phyloP scores from a whole-genome alignment of 2,329 filamentous ascomycete genomes.

The Ilyonectria sp. region DNA sequence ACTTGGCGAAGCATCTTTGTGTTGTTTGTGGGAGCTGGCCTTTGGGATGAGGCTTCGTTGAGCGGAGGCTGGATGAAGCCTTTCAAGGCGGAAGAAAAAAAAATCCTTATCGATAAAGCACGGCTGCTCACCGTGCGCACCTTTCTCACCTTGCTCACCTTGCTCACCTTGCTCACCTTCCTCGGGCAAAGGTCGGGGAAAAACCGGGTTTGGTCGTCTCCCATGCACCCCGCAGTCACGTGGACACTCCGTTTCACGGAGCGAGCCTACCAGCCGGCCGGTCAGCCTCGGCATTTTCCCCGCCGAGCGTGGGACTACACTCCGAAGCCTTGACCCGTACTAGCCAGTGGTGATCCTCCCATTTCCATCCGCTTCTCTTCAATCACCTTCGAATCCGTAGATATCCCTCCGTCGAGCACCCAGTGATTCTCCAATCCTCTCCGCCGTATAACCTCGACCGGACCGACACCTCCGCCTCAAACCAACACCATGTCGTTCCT shows the following conservation, averaged over 20 bases:
- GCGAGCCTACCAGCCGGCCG: conserved; percentile 30
- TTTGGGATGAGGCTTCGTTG: conserved; percentile 31
- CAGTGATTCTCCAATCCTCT: neutral
- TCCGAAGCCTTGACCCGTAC: conserved; percentile 25
- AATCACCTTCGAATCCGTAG: neutral
- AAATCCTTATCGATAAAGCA: conserved; percentile 55
- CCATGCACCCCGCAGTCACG: conserved; percentile 54
- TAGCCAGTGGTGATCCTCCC: conserved; percentile 6
- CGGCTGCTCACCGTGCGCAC: conserved; percentile 28
- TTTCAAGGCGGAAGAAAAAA: conserved; percentile 45
- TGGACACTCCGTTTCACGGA: conserved; percentile 39
- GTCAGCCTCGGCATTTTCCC: conserved; percentile 49
- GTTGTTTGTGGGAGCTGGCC: conserved; percentile 30
- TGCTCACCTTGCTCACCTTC: conserved; percentile 24
- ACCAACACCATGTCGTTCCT: conserved; percentile 87
- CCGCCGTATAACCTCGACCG: conserved; percentile 25
- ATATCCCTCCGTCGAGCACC: conserved; percentile 9
- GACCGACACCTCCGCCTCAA: conserved; percentile 20
- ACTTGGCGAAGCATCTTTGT: conserved; percentile 65
- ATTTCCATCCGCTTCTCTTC: conserved; percentile 15
- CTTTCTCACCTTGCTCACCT: neutral
- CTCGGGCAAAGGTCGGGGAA: conserved; percentile 26
- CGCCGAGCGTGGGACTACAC: conserved; percentile 38
- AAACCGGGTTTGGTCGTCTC: conserved; percentile 19
- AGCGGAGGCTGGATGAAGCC: conserved; percentile 30